These are phyloP conservation scores for Dactylorhiza incarnata DNA, from an alignment of 106 monocot species.

Conservation along the genomic window DNA sequence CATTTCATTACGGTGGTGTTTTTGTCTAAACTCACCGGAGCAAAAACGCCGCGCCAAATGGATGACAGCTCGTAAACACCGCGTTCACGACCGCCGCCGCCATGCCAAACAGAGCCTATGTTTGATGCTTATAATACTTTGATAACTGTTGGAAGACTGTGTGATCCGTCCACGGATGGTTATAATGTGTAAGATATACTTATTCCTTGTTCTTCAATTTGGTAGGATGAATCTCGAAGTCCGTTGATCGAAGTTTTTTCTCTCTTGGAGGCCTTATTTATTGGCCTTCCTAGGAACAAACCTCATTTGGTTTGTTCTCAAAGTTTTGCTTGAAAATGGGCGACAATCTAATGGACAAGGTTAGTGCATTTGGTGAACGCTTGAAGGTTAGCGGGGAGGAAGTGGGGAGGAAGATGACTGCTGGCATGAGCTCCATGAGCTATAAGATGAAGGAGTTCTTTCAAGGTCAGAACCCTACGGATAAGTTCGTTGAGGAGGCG, in stretches of 20 bases:
- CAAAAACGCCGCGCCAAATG: too few species aligned
- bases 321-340: slow-evolving; percentile 25
- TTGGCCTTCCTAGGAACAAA: not conserved
- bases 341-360: slow-evolving; percentile 75
- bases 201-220: not conserved
- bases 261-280: not conserved
- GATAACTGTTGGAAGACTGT: not conserved
- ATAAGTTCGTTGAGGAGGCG: slow-evolving; percentile 86
- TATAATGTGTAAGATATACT: not conserved
- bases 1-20: too few species aligned
- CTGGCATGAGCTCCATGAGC: slow-evolving; percentile 80
- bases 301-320: not conserved
- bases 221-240: not conserved
- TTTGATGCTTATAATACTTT: not conserved
- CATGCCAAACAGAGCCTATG: too few species aligned
- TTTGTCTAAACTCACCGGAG: too few species aligned
- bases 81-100: too few species aligned
- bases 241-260: not conserved
- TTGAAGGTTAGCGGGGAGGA: slow-evolving; percentile 62
- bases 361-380: slow-evolving; percentile 62
- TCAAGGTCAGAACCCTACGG: slow-evolving; percentile 68
- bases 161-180: not conserved
- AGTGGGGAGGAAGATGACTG: slow-evolving; percentile 54
- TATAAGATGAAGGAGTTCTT: slow-evolving; percentile 89
- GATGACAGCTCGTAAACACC: too few species aligned